Percentiles rank a stretch among this genome's conserved stretches.
Evolutionary conservation across 495 filamentous ascomycete species (phyloP).

Genomic region (Ascodesmis nigricans): DNA sequence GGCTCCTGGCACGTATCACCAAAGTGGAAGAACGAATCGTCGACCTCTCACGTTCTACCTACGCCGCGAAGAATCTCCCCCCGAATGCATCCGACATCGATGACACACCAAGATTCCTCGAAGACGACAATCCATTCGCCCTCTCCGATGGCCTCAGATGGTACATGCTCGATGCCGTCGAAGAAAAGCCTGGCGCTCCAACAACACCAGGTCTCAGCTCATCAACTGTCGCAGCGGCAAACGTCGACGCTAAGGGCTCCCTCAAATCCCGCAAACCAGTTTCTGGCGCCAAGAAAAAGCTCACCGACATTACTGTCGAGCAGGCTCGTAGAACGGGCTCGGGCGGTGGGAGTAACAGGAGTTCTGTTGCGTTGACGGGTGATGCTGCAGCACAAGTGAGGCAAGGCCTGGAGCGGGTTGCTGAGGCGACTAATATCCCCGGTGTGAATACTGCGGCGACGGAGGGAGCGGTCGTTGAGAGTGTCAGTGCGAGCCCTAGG

Average conservation of each 20-base stretch:
- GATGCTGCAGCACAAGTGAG: too few relatives aligned
- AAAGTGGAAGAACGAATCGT: slow-evolving; percentile 86
- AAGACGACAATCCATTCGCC: slow-evolving; percentile 95
- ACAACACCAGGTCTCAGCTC: slow-evolving; percentile 71
- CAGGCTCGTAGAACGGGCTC: slow-evolving; percentile 11
- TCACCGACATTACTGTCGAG: slow-evolving; percentile 16
- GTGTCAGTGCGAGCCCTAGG: too few relatives aligned
- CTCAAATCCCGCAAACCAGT: slow-evolving; percentile 17
- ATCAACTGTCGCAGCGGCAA: slow-evolving; percentile 71
- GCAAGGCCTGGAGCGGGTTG: too few relatives aligned
- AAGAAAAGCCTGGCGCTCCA: slow-evolving; percentile 90
- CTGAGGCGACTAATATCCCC: too few relatives aligned
- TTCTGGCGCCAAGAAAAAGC: slow-evolving; percentile 19
- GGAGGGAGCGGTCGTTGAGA: too few relatives aligned
- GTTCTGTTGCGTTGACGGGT: neutral
- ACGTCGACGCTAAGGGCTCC: slow-evolving; percentile 55
- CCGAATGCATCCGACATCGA: slow-evolving; percentile 30
- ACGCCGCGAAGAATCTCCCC: slow-evolving; percentile 27
- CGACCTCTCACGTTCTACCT: slow-evolving; percentile 61
- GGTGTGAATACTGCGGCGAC: too few relatives aligned
- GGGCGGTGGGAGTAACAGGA: slow-evolving; percentile 7
- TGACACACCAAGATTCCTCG: slow-evolving; percentile 33
- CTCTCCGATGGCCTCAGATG: slow-evolving; percentile 86
- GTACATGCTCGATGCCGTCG: slow-evolving; percentile 81
- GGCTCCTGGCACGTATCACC: slow-evolving; percentile 81